phyloP scores from a whole-genome alignment of 2,329 filamentous ascomycete species.

The Aplosporella prunicola region DNA sequence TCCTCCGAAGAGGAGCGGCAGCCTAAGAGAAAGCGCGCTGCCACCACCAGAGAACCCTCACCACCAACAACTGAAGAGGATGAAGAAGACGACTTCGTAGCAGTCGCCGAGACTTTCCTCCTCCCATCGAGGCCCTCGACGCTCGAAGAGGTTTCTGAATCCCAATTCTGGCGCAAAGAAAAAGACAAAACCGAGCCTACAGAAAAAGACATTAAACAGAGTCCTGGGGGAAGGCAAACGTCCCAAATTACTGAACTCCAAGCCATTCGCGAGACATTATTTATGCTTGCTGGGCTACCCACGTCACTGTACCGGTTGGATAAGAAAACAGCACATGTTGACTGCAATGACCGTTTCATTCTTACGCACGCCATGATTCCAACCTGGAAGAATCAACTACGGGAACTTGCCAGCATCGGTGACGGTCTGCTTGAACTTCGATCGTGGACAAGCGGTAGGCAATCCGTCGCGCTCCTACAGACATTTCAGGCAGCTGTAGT shows the following conservation, averaged over 20 bases:
- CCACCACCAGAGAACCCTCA: constrained; percentile 18
- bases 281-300: constrained; percentile 73
- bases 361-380: constrained; percentile 28
- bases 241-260: constrained; percentile 58
- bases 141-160: constrained; percentile 31
- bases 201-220: constrained; percentile 13
- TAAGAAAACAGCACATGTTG: constrained; percentile 18
- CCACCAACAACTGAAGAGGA: constrained; percentile 26
- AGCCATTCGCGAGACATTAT: constrained; percentile 65
- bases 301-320: constrained; percentile 57
- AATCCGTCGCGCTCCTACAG: constrained; percentile 44
- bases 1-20: constrained; percentile 51
- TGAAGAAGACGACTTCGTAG: constrained; percentile 29
- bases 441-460: constrained; percentile 34
- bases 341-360: constrained; percentile 29
- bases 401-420: constrained; percentile 41
- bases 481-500: constrained; percentile 59
- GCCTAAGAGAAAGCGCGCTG: constrained; percentile 18
- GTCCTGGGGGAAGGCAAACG: too few species aligned
- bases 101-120: constrained; percentile 26
- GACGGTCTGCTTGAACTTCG: constrained; percentile 40
- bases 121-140: constrained; percentile 17
- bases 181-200: constrained; percentile 5
- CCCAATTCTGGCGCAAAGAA: constrained; percentile 40
- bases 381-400: constrained; percentile 30